Conservation (phyloP, 2,329 filamentous ascomycete species). For the Ceratocystis albifundus region DNA sequence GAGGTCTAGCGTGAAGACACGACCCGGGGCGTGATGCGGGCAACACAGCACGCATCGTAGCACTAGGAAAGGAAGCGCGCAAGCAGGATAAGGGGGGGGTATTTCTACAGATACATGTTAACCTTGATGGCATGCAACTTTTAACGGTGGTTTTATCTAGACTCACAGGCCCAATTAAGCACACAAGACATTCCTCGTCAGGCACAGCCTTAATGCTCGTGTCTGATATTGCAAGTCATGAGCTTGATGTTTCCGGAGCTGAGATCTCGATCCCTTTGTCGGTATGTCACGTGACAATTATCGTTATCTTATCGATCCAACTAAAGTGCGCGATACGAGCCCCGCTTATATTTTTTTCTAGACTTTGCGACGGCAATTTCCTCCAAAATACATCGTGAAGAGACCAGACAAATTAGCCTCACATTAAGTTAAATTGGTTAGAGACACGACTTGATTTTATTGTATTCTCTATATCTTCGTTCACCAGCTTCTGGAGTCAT, state of each 20-base stretch:
- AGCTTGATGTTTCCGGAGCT: too few relatives aligned
- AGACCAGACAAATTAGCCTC: not conserved
- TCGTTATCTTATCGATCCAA: not conserved
- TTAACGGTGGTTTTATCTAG: not conserved
- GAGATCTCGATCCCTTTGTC: not conserved
- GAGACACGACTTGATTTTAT: too few relatives aligned
- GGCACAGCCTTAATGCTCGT: too few relatives aligned
- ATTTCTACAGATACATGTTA: not conserved
- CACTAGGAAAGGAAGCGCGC: not conserved
- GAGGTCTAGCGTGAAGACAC: not conserved
- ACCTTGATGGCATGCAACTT: not conserved
- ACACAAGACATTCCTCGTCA: not conserved
- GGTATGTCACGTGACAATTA: not conserved
- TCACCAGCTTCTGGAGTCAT: not conserved
- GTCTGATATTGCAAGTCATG: too few relatives aligned
- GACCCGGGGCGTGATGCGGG: not conserved
- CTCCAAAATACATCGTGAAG: not conserved
- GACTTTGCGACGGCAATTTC: conserved; percentile 3
- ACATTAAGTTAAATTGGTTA: too few relatives aligned
- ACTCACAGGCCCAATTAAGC: not conserved
- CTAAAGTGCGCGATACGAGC: not conserved
- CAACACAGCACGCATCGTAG: conserved; percentile 4
- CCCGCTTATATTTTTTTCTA: conserved; percentile 8
- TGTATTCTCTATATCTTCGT: too few relatives aligned
- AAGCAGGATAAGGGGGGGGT: not conserved